Percentiles rank a stretch among this genome's conserved stretches.
phyloP scores from a whole-genome alignment of 2,329 filamentous ascomycete genomes.

The Aureobasidium sp. region DNA sequence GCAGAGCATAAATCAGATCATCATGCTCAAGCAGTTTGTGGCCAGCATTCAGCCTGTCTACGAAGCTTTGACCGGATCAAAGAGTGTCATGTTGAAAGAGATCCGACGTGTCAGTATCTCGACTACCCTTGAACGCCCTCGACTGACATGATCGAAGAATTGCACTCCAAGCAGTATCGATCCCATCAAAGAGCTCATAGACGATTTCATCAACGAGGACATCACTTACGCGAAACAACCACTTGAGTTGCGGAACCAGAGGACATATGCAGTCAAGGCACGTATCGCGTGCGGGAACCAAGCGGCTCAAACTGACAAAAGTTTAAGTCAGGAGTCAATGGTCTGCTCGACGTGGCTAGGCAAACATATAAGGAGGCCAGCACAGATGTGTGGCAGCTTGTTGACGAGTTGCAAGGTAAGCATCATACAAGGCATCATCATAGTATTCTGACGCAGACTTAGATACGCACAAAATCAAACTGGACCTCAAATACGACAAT shows the following conservation, averaged over 20 bases:
- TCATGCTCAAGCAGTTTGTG: slow-evolving; percentile 80
- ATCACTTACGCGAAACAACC: slow-evolving; percentile 71
- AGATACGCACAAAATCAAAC: slow-evolving; percentile 49
- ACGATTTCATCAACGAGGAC: slow-evolving; percentile 69
- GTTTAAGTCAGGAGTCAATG: slow-evolving; percentile 65
- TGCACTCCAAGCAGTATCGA: slow-evolving; percentile 59
- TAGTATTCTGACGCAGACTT: neutral
- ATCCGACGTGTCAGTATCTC: slow-evolving; percentile 47
- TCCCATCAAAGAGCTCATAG: slow-evolving; percentile 58
- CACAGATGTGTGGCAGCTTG: slow-evolving; percentile 65
- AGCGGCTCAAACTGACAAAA: neutral
- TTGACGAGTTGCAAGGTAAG: slow-evolving; percentile 60
- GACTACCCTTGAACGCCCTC: neutral
- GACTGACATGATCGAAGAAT: slow-evolving; percentile 35
- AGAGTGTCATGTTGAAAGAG: slow-evolving; percentile 56
- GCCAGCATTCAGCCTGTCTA: slow-evolving; percentile 60
- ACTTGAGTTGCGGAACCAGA: slow-evolving; percentile 80
- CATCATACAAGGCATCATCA: neutral
- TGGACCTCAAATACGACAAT: slow-evolving; percentile 69
- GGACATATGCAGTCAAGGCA: slow-evolving; percentile 80
- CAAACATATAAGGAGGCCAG: slow-evolving; percentile 86
- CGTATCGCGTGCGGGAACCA: neutral
- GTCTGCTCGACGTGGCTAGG: slow-evolving; percentile 79
- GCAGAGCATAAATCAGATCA: slow-evolving; percentile 76
- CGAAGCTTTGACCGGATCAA: slow-evolving; percentile 58